Evolutionary conservation across 768 basidiomycete species (phyloP).

Genomic region (Macrolepiota fuliginosa): DNA sequence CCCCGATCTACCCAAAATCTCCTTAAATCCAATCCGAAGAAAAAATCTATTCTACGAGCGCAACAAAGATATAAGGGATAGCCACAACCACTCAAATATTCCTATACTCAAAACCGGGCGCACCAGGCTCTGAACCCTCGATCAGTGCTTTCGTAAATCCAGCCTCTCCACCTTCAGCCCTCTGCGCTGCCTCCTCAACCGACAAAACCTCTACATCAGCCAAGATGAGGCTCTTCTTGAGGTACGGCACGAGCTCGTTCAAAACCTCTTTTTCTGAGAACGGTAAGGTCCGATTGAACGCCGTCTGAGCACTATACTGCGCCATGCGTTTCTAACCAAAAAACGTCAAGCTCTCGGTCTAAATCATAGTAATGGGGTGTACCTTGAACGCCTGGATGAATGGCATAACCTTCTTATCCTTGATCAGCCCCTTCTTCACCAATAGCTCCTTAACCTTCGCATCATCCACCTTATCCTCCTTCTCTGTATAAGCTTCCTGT

Average conservation of each 20-base stretch:
- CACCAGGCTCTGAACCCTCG: constrained; percentile 85
- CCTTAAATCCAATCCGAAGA: no score
- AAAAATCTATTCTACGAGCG: not conserved
- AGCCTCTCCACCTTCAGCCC: constrained; percentile 35
- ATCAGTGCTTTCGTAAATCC: constrained; percentile 71
- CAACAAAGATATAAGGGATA: not conserved
- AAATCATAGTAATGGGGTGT: constrained; percentile 12
- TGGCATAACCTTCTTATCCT: constrained; percentile 96
- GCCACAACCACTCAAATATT: constrained; percentile 47
- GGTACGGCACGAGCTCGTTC: constrained; percentile 68
- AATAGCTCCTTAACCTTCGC: constrained; percentile 68
- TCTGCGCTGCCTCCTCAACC: constrained; percentile 64
- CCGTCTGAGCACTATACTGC: constrained; percentile 70
- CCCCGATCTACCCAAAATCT: no score
- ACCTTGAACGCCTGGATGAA: constrained; percentile 95
- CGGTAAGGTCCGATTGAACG: constrained; percentile 78
- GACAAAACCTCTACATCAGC: constrained; percentile 68
- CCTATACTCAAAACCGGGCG: constrained; percentile 83
- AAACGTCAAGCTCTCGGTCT: not conserved
- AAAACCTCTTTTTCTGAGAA: constrained; percentile 83
- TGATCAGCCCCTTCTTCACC: constrained; percentile 74
- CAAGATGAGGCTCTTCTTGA: constrained; percentile 73
- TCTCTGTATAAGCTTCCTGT: constrained; percentile 60
- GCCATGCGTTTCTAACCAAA: constrained; percentile 70
- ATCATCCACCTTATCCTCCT: constrained; percentile 75